A percentile compares a stretch with the other conserved stretches of the same genome.
phyloP scores from a whole-genome alignment of 1,284 basidiomycete species.

The Pascua sp. region DNA sequence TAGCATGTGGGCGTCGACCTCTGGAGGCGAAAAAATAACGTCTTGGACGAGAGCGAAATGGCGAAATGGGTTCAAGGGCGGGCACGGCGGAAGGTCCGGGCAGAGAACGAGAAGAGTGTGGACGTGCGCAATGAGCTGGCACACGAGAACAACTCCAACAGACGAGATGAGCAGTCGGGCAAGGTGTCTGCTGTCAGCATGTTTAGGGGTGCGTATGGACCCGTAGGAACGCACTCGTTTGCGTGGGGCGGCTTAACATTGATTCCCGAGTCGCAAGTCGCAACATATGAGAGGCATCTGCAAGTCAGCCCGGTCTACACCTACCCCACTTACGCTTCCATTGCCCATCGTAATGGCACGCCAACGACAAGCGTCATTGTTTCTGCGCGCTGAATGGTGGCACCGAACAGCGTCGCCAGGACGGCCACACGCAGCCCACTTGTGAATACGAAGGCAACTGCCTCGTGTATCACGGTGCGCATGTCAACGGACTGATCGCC shows the following conservation, averaged over 20 bases:
- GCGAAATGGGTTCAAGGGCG: background rate
- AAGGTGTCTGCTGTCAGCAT: background rate
- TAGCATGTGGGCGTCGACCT: constrained; percentile 7
- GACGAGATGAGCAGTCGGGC: background rate
- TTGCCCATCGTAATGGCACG: too few relatives aligned
- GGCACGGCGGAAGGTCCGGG: constrained; percentile 13
- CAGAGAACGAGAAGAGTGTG: constrained; percentile 3
- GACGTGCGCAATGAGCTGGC: constrained; percentile 17
- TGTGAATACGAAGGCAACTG: too few relatives aligned
- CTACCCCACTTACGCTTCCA: background rate
- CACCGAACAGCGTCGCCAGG: too few relatives aligned
- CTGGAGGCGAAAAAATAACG: background rate
- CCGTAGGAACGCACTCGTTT: background rate
- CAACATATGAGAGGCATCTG: background rate
- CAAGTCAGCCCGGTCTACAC: background rate
- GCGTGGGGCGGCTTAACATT: background rate
- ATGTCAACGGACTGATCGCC: too few relatives aligned
- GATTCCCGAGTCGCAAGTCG: background rate
- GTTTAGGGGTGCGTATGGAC: background rate
- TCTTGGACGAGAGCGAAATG: background rate
- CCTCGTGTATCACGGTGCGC: too few relatives aligned
- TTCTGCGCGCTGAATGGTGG: too few relatives aligned
- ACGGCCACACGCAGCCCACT: too few relatives aligned
- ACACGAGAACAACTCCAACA: background rate
- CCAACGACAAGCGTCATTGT: too few relatives aligned